phyloP scores from a whole-genome alignment of 371 early-diverging fungal species.

The Chytridiales sp. region DNA sequence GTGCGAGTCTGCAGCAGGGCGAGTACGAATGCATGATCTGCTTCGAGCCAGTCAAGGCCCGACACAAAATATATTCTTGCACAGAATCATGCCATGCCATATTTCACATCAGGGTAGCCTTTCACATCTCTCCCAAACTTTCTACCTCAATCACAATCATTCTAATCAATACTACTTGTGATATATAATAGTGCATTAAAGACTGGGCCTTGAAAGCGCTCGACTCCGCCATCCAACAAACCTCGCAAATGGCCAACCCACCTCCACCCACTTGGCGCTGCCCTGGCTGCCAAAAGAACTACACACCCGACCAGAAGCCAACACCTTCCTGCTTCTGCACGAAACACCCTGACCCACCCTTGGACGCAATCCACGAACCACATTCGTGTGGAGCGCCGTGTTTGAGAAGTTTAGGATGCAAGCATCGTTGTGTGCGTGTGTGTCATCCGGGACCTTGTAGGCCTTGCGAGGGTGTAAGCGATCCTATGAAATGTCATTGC shows the following conservation, averaged over 20 bases:
- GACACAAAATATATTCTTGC: slow-evolving; percentile 80
- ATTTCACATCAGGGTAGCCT: slow-evolving; percentile 87
- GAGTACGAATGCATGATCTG: slow-evolving; percentile 95
- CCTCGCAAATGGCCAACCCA: too few relatives aligned
- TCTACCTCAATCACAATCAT: neutral
- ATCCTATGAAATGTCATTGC: slow-evolving; percentile 76
- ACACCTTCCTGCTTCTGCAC: slow-evolving; percentile 84
- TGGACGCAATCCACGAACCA: slow-evolving; percentile 66
- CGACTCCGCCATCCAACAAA: slow-evolving; percentile 1
- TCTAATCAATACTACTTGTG: neutral
- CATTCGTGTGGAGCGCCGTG: slow-evolving; percentile 83
- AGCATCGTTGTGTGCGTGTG: slow-evolving; percentile 61
- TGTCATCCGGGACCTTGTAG: slow-evolving; percentile 95
- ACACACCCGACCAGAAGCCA: slow-evolving; percentile 61
- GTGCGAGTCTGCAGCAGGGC: slow-evolving; percentile 61
- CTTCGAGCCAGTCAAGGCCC: slow-evolving; percentile 73
- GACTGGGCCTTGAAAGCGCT: slow-evolving; percentile 24
- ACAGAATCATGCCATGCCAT: slow-evolving; percentile 78
- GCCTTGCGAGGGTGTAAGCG: slow-evolving; percentile 80
- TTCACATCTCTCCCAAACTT: slow-evolving; percentile 7
- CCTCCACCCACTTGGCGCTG: slow-evolving; percentile 73
- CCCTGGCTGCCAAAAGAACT: slow-evolving; percentile 87
- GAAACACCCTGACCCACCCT: slow-evolving; percentile 69
- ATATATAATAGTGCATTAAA: slow-evolving; percentile 26
- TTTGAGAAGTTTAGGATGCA: slow-evolving; percentile 54